Conservation (phyloP, 257 asterid species). For the Przewalskia tangutica region DNA sequence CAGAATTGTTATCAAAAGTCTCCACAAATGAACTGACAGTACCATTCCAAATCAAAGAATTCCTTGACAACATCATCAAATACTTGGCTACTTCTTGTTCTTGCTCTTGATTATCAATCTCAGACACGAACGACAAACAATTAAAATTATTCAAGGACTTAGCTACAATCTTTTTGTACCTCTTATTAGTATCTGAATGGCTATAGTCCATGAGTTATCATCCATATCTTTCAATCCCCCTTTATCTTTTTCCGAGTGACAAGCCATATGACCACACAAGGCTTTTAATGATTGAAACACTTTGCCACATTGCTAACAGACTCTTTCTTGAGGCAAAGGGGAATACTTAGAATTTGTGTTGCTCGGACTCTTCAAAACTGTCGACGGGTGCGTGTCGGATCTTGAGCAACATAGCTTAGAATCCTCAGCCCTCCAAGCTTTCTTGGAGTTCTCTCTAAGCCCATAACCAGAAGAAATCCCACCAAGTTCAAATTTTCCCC, state of each 20-base stretch:
- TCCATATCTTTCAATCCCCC: slow-evolving; percentile 31
- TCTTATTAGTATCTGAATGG: slow-evolving; percentile 51
- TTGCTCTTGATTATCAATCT: slow-evolving; percentile 50
- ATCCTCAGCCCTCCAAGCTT: slow-evolving; percentile 66
- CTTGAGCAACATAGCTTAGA: neutral
- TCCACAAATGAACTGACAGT: slow-evolving; percentile 64
- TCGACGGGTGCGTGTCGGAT: neutral
- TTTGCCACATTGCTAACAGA: slow-evolving; percentile 92
- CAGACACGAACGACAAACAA: slow-evolving; percentile 59
- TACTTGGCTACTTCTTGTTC: slow-evolving; percentile 77
- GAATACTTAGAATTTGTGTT: neutral
- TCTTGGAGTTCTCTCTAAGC: slow-evolving; percentile 79
- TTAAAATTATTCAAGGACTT: slow-evolving; percentile 24
- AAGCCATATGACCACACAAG: slow-evolving; percentile 97
- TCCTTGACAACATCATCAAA: slow-evolving; percentile 77
- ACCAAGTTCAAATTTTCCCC: slow-evolving; percentile 22
- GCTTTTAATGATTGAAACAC: slow-evolving; percentile 85
- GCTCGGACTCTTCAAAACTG: neutral
- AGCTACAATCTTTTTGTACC: slow-evolving; percentile 37
- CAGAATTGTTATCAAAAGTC: slow-evolving; percentile 80
- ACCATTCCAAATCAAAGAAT: slow-evolving; percentile 35
- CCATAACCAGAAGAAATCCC: slow-evolving; percentile 48
- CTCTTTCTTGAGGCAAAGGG: slow-evolving; percentile 32
- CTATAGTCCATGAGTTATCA: slow-evolving; percentile 48
- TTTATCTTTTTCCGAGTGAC: slow-evolving; percentile 74